phyloP scores from a whole-genome alignment of 148 eudicot genomes.

The Cornus controversa region DNA sequence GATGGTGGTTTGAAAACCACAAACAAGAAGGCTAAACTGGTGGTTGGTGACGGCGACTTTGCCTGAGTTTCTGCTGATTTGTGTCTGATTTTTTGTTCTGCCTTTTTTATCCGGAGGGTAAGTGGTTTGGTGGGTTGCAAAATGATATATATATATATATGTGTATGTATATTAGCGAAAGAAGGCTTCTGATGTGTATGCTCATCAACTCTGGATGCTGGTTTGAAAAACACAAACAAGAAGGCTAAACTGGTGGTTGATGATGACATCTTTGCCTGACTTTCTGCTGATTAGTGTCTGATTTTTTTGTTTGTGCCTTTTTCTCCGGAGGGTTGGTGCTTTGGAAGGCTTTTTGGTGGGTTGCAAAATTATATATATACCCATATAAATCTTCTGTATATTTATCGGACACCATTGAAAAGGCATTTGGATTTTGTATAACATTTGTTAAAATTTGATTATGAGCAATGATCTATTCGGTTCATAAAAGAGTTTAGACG shows the following conservation, averaged over 20 bases:
- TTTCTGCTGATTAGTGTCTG: neutral
- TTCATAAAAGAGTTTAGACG: too few relatives aligned
- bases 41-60: constrained; percentile 15
- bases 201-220: constrained; percentile 8
- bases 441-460: too few relatives aligned
- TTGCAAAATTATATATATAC: neutral
- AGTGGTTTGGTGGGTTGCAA: neutral
- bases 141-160: neutral
- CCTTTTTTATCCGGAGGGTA: neutral
- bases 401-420: neutral
- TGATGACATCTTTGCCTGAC: constrained; percentile 6
- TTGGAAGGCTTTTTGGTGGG: neutral
- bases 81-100: neutral
- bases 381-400: neutral
- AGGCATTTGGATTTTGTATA: neutral
- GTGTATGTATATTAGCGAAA: too few relatives aligned
- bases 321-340: neutral
- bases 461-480: too few relatives aligned
- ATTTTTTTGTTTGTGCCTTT: neutral
- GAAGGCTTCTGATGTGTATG: too few relatives aligned
- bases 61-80: neutral
- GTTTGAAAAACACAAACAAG: constrained; percentile 20
- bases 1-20: constrained; percentile 14
- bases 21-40: constrained; percentile 28
- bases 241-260: constrained; percentile 23